Conservation (phyloP, 2,329 filamentous ascomycete species). For the Sclerotinia minor region DNA sequence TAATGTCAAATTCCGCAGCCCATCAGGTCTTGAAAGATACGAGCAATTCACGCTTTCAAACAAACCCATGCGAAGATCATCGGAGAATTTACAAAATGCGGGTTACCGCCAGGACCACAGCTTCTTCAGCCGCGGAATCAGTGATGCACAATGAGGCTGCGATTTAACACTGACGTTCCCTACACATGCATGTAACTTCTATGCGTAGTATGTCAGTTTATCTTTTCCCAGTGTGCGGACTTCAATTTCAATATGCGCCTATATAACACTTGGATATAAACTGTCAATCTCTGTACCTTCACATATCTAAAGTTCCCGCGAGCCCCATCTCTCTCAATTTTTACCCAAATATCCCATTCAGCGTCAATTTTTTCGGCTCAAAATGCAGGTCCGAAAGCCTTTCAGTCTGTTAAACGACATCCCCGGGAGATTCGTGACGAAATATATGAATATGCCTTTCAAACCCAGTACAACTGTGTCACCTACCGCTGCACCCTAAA, state of each 20-base stretch:
- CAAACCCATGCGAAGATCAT: conserved; percentile 13
- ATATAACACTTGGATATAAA: not conserved
- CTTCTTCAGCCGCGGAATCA: not conserved
- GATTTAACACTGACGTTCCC: not conserved
- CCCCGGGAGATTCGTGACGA: conserved; percentile 22
- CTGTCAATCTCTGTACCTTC: not conserved
- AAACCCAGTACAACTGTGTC: conserved; percentile 13
- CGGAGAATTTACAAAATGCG: not conserved
- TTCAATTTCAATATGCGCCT: not conserved
- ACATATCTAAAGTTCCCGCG: too few species aligned
- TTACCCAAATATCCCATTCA: not conserved
- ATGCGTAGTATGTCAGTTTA: not conserved
- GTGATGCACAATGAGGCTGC: not conserved
- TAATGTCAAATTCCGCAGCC: not conserved
- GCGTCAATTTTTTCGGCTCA: not conserved
- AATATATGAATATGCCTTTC: conserved; percentile 22
- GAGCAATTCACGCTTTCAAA: not conserved
- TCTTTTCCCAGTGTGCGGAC: not conserved
- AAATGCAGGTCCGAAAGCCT: not conserved
- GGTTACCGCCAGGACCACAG: not conserved
- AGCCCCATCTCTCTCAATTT: not conserved
- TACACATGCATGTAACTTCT: not conserved
- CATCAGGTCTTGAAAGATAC: not conserved
- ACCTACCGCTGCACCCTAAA: conserved; percentile 11
- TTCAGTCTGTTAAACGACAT: conserved; percentile 11